Evolutionary conservation across 2,329 filamentous ascomycete species (phyloP), one percentile per base, ranked within the genome.

Genomic region (Rutstroemia sydowiana): DNA sequence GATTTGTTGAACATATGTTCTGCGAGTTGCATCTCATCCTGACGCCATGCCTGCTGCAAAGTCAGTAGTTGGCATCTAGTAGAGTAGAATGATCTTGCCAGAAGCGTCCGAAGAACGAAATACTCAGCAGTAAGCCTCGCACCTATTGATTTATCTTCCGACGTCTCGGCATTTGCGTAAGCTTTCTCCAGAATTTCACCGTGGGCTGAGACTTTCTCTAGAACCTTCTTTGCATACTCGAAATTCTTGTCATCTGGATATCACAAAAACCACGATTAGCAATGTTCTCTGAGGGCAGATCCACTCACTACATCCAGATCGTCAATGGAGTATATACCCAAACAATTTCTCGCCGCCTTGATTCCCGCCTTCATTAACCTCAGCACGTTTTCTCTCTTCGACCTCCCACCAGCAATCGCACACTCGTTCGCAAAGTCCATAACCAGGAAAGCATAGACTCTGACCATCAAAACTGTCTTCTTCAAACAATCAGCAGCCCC

Each of bases 1-100:
- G 80, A 68, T 60, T 87, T 87, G 32, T 68, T 68, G 66, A 85
- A 91, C 74, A 93, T 81, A 66, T 88, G 81, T 50, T 95, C 88
- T 26, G 88, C 87, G 44, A 90, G 77, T 52, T 92, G 86, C 13
- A 86, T 73, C 37, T 84, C 79, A 37, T 79, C 75, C 63, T 90
- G 83, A 60, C 82, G 81, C 82, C 85, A 95, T 28, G 84, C 78
- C 88, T 92, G 45, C 13, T 23, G 21, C 11, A 43, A 28, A 21
- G 14, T 45, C 26, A 54, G 44, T 18, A 21, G 30, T 3, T 20
- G 20, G 7, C 45, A 13, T 26, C 36, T 18, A 37, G 30, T 7
- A 37, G 21, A 13, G 42, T 6, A 23, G 41, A 50, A 26, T 7
- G 37, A 28, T 30, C 55, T 37, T 69, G 89, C 88, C 67, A 93